These are phyloP conservation scores for Diaporthe sp. DNA, from an alignment of 2,329 filamentous ascomycete genomes.

Conservation along the genomic window DNA sequence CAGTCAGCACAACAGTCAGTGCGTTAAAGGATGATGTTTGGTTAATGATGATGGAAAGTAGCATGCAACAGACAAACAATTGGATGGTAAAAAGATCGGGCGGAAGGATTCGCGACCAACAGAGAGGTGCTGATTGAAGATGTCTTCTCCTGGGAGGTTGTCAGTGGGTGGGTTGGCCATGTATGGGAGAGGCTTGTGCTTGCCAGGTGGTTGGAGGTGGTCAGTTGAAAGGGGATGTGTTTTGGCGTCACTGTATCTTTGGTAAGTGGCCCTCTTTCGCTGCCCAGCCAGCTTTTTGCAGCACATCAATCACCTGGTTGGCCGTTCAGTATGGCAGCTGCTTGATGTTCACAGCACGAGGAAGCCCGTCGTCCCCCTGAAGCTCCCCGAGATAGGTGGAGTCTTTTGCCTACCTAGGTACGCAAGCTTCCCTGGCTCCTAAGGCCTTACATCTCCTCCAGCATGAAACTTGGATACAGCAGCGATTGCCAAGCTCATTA, in stretches of 20 bases:
- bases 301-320: neutral
- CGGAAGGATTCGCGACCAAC: neutral
- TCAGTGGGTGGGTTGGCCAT: neutral
- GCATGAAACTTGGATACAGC: neutral
- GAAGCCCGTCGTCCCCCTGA: neutral
- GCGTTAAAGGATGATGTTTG: slow-evolving; percentile 23
- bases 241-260: slow-evolving; percentile 4
- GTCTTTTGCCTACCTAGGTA: neutral
- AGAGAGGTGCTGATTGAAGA: neutral
- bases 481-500: neutral
- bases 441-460: neutral
- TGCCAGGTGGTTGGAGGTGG: neutral
- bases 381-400: neutral
- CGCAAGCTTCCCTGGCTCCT: neutral
- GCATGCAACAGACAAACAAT: neutral
- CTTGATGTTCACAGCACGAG: neutral
- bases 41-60: slow-evolving; percentile 20
- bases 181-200: neutral
- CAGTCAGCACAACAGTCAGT: neutral
- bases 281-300: neutral
- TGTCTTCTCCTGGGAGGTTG: neutral
- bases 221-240: neutral
- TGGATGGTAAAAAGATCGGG: neutral
- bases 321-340: neutral
- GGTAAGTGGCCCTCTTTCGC: neutral